Percentiles rank a stretch among this genome's conserved stretches.
These are phyloP conservation scores for Hymenoscyphus salicellus DNA, from an alignment of 2,329 filamentous ascomycete species.

Conservation along the genomic window DNA sequence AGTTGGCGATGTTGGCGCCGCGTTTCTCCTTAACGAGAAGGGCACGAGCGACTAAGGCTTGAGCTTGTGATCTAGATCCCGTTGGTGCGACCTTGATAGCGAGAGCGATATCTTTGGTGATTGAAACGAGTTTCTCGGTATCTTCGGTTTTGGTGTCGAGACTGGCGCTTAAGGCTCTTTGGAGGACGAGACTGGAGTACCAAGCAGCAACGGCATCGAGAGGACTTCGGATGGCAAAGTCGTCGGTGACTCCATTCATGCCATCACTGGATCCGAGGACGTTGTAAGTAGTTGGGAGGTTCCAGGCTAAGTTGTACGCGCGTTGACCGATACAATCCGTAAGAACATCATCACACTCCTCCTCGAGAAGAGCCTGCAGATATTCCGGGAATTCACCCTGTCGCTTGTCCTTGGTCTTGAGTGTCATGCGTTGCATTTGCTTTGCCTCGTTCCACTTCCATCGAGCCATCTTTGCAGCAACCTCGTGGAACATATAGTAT, in stretches of 20 bases:
- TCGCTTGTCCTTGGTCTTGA: slow-evolving; percentile 45
- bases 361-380: slow-evolving; percentile 69
- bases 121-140: slow-evolving; percentile 40
- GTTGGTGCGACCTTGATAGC: slow-evolving; percentile 74
- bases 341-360: slow-evolving; percentile 79
- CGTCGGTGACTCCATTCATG: slow-evolving; percentile 81
- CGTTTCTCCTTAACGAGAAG: slow-evolving; percentile 54
- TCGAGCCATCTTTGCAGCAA: slow-evolving; percentile 71
- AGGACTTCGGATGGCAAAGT: slow-evolving; percentile 78
- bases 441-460: slow-evolving; percentile 80
- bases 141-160: slow-evolving; percentile 54
- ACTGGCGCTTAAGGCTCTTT: slow-evolving; percentile 63
- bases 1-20: slow-evolving; percentile 54
- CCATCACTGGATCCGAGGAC: slow-evolving; percentile 62
- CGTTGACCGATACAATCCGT: slow-evolving; percentile 75
- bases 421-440: slow-evolving; percentile 53
- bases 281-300: slow-evolving; percentile 69
- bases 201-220: slow-evolving; percentile 88
- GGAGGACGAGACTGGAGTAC: slow-evolving; percentile 76
- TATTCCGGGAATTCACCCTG: slow-evolving; percentile 70
- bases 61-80: slow-evolving; percentile 67
- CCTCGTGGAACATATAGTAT: slow-evolving; percentile 62
- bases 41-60: slow-evolving; percentile 58
- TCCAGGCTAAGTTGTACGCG: slow-evolving; percentile 87
- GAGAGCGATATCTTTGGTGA: slow-evolving; percentile 56